Percentiles rank a stretch among this genome's conserved stretches.
phyloP scores from a whole-genome alignment of 2,329 filamentous ascomycete species.

The Trichoderma asperellum region DNA sequence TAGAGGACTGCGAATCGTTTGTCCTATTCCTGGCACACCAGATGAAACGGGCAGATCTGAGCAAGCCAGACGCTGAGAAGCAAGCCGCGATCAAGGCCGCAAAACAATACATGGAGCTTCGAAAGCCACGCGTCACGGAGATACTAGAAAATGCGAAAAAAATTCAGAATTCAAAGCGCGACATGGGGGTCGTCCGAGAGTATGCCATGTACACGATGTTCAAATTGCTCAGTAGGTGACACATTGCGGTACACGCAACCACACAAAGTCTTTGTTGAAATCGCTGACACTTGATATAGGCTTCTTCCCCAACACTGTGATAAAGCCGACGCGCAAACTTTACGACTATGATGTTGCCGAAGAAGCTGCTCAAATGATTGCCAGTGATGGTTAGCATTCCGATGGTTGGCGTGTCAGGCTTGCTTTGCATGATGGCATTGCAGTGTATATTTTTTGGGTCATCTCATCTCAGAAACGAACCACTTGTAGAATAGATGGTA shows the following conservation, averaged over 20 bases:
- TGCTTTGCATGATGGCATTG: neutral
- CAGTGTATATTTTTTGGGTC: neutral
- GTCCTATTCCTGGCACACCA: constrained; percentile 31
- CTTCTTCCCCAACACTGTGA: constrained; percentile 30
- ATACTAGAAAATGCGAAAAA: constrained; percentile 29
- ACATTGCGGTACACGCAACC: neutral
- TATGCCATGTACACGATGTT: constrained; percentile 33
- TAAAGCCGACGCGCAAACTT: constrained; percentile 21
- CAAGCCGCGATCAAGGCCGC: constrained; percentile 30
- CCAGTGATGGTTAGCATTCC: neutral
- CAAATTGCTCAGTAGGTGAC: constrained; percentile 31
- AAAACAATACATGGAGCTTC: constrained; percentile 32
- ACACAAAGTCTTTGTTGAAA: neutral
- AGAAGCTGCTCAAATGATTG: neutral
- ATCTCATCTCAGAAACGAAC: neutral
- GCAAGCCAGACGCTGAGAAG: constrained; percentile 13
- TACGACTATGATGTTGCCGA: constrained; percentile 32
- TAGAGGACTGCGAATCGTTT: constrained; percentile 33
- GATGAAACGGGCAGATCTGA: neutral
- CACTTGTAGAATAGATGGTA: neutral
- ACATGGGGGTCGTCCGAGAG: constrained; percentile 31
- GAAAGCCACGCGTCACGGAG: constrained; percentile 31
- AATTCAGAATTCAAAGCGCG: constrained; percentile 31
- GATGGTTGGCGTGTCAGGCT: neutral
- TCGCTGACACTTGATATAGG: constrained; percentile 20